phyloP scores from a whole-genome alignment of 1,284 basidiomycete genomes.

The Stygiomarasmius scandens region DNA sequence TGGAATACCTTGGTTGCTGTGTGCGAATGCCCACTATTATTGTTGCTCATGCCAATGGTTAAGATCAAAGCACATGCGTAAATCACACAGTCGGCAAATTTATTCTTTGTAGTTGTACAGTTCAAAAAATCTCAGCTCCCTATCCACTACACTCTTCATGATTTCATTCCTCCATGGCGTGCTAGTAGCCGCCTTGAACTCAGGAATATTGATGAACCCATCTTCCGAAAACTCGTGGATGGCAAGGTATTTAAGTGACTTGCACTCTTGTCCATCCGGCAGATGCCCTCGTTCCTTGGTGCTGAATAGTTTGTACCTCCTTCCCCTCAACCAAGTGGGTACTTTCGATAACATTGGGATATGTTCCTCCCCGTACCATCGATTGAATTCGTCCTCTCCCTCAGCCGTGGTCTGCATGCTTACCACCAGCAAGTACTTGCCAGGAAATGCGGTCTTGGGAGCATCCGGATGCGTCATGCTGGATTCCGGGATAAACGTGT shows the following conservation, averaged over 20 bases:
- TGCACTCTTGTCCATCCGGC: slow-evolving; percentile 1
- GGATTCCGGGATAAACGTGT: neutral
- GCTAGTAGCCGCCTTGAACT: slow-evolving; percentile 7
- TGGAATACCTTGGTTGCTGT: neutral
- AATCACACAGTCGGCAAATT: no score
- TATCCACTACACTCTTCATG: neutral
- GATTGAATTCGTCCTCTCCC: slow-evolving; percentile 16
- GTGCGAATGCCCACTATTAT: neutral
- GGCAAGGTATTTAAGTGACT: slow-evolving; percentile 14
- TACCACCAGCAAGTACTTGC: slow-evolving; percentile 3
- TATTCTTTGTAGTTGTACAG: neutral
- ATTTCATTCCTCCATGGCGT: slow-evolving; percentile 12
- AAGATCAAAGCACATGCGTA: no score
- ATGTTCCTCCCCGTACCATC: slow-evolving; percentile 15
- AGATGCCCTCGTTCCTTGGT: slow-evolving; percentile 3
- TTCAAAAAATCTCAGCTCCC: slow-evolving; percentile 7
- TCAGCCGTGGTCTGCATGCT: slow-evolving; percentile 10
- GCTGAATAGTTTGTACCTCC: slow-evolving; percentile 11
- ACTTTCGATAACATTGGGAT: slow-evolving; percentile 10
- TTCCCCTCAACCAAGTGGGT: slow-evolving; percentile 9
- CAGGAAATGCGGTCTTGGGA: slow-evolving; percentile 6
- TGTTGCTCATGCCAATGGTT: no score
- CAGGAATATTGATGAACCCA: slow-evolving; percentile 6
- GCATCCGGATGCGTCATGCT: neutral
- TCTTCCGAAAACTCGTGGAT: slow-evolving; percentile 14